Percentiles rank a stretch among this genome's conserved stretches.
phyloP scores from a whole-genome alignment of 345 rosid species.

The Dovyalis caffra region DNA sequence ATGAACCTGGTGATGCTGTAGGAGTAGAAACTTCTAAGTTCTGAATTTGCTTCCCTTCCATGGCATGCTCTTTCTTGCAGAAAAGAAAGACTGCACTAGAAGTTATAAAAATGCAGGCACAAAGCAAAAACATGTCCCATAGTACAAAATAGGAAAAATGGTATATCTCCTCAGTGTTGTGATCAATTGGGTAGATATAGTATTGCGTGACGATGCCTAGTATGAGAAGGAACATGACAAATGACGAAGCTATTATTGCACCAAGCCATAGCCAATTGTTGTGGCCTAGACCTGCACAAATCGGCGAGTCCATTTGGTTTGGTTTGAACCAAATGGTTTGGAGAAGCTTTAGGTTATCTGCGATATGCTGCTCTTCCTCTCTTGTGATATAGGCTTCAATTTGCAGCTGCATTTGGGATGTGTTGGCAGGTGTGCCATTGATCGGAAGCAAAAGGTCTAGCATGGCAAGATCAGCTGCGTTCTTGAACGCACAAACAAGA shows the following conservation, averaged over 20 bases:
- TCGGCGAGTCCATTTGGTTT: conserved; percentile 18
- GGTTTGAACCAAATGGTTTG: conserved; percentile 24
- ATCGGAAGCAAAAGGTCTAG: conserved; percentile 25
- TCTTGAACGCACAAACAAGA: conserved; percentile 22
- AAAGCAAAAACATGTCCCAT: conserved; percentile 19
- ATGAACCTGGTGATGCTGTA: conserved; percentile 4
- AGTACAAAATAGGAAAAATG: conserved; percentile 18
- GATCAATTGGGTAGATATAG: conserved; percentile 22
- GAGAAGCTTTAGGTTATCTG: conserved; percentile 1
- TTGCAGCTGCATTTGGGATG: conserved; percentile 9
- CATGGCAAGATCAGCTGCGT: conserved; percentile 19
- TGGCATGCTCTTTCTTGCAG: conserved; percentile 1
- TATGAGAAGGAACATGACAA: conserved; percentile 14
- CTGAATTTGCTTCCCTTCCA: conserved; percentile 9
- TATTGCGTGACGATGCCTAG: conserved; percentile 13
- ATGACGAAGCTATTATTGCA: conserved; percentile 18
- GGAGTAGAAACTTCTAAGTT: conserved; percentile 17
- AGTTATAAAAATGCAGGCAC: conserved; percentile 5
- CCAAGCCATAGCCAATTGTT: conserved; percentile 28
- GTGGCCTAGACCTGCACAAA: conserved; percentile 13
- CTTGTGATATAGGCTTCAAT: conserved; percentile 29
- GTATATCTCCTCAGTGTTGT: neutral
- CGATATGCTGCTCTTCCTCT: conserved; percentile 5
- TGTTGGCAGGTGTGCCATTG: neutral
- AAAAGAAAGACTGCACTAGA: conserved; percentile 6